phyloP scores from a whole-genome alignment of 495 filamentous ascomycete genomes.

The Oleoguttula mirabilis region DNA sequence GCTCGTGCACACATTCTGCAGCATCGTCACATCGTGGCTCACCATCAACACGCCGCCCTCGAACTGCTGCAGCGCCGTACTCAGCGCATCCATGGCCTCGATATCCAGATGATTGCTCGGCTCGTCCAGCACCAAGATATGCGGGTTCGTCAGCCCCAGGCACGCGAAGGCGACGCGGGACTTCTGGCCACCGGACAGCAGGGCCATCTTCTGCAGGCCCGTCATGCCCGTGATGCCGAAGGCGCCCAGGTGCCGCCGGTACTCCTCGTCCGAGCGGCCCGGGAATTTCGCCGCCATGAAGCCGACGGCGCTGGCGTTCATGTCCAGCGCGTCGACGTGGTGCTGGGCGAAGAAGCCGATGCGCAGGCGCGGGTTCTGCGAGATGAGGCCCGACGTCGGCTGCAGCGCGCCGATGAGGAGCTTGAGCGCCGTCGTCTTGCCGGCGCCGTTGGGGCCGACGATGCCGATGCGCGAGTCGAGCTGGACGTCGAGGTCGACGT shows the following conservation, averaged over 20 bases:
- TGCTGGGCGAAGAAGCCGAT: conserved; percentile 98
- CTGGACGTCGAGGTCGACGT: conserved; percentile 92
- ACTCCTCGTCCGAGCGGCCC: conserved; percentile 89
- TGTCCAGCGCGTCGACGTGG: conserved; percentile 91
- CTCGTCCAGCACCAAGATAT: conserved; percentile 96
- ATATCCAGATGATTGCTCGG: conserved; percentile 98
- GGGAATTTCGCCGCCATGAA: conserved; percentile 93
- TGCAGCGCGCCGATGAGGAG: conserved; percentile 78
- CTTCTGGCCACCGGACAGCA: conserved; percentile 95
- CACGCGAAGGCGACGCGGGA: conserved; percentile 96
- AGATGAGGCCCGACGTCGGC: conserved; percentile 69
- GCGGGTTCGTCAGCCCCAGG: conserved; percentile 79
- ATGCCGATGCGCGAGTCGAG: conserved; percentile 97
- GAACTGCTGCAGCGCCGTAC: conserved; percentile 70
- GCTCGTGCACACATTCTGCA: conserved; percentile 86
- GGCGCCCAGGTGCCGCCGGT: conserved; percentile 85
- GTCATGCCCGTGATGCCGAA: conserved; percentile 98
- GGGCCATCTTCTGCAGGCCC: conserved; percentile 87
- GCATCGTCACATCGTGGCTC: conserved; percentile 96
- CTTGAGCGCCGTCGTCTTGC: conserved; percentile 94
- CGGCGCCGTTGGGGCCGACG: conserved; percentile 91
- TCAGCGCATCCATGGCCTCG: conserved; percentile 95
- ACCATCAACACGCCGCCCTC: conserved; percentile 97
- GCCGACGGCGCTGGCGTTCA: conserved; percentile 73
- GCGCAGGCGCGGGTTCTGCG: conserved; percentile 71